phyloP scores from a whole-genome alignment of 371 early-diverging fungal genomes.

The Chytridiales sp. region DNA sequence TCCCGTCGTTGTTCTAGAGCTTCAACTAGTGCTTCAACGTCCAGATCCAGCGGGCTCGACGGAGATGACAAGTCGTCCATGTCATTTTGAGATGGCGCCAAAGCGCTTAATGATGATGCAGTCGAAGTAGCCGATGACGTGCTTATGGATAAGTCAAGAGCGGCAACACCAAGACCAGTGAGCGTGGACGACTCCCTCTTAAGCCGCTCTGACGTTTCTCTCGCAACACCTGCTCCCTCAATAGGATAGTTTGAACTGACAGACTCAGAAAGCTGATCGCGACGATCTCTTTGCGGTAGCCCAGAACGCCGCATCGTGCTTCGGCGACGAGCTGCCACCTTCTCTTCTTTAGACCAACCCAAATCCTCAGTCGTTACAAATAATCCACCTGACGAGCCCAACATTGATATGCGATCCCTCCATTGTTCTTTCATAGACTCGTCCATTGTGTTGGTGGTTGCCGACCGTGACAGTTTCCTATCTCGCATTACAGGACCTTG shows the following conservation, averaged over 20 bases:
- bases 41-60: too few species aligned
- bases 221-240: background rate
- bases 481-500: too few species aligned
- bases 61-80: too few species aligned
- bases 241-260: background rate
- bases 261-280: background rate
- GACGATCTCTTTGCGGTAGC: background rate
- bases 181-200: background rate
- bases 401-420: slow-evolving; percentile 10
- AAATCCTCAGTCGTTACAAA: slow-evolving; percentile 14
- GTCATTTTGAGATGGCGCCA: too few species aligned
- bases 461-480: too few species aligned
- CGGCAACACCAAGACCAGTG: background rate
- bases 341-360: slow-evolving; percentile 17
- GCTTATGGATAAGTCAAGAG: too few species aligned
- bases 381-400: slow-evolving; percentile 4
- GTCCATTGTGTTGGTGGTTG: background rate
- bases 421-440: slow-evolving; percentile 5
- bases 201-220: background rate
- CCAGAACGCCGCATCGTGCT: slow-evolving; percentile 1
- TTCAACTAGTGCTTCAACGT: too few species aligned
- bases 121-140: too few species aligned
- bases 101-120: too few species aligned
- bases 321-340: slow-evolving; percentile 10
- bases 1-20: too few species aligned